These are phyloP conservation scores for Rhizopogon vulgaris DNA, from an alignment of 768 basidiomycete species.

Conservation along the genomic window DNA sequence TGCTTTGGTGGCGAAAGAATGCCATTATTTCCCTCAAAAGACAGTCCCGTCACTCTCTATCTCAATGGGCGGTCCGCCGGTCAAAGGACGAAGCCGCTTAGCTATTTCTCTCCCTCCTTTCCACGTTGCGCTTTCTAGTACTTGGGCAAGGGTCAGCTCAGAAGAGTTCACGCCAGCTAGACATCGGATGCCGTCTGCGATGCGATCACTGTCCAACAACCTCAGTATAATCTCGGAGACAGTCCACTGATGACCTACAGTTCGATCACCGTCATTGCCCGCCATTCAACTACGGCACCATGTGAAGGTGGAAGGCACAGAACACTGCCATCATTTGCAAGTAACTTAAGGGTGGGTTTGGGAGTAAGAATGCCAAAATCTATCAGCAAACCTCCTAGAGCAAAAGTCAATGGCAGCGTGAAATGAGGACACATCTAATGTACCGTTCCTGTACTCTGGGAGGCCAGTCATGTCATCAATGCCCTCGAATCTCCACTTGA, in stretches of 20 bases:
- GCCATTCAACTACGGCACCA: conserved; percentile 92
- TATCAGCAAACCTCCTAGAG: conserved; percentile 75
- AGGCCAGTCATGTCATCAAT: conserved; percentile 84
- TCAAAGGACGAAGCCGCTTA: conserved; percentile 61
- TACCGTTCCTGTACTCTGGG: conserved; percentile 93
- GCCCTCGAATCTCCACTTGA: conserved; percentile 80
- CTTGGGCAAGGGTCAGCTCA: conserved; percentile 73
- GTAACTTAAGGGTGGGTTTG: conserved; percentile 47
- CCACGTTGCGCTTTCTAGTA: conserved; percentile 95
- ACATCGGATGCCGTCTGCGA: conserved; percentile 62
- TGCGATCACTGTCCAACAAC: conserved; percentile 58
- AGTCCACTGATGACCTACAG: conserved; percentile 47
- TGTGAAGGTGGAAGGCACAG: conserved; percentile 70
- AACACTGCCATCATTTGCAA: conserved; percentile 33
- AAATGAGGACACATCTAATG: conserved; percentile 1
- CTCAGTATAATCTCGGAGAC: conserved; percentile 1
- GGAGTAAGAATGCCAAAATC: conserved; percentile 79
- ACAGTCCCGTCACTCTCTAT: conserved; percentile 83
- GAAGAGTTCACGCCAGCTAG: conserved; percentile 44
- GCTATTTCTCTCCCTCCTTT: conserved; percentile 95
- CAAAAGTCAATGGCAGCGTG: not conserved
- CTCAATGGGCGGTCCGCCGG: conserved; percentile 81
- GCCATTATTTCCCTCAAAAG: conserved; percentile 35
- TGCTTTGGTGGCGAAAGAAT: not conserved
- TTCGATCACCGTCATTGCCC: conserved; percentile 91